Base-by-base conservation (phyloP, 179 eudicot genomes). In the Beta corolliflora region DNA sequence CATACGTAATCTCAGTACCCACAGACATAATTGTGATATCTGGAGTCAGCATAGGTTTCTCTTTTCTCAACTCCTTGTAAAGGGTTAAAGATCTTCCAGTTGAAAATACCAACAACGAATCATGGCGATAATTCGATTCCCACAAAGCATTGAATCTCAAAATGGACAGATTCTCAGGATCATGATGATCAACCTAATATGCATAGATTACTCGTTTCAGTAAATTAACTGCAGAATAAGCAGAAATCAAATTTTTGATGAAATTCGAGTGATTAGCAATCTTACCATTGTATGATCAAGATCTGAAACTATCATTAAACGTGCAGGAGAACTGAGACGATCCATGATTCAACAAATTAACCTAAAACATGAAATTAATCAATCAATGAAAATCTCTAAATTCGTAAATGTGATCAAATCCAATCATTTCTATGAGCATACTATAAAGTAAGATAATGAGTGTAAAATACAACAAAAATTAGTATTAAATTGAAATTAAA, bases 1-100 rank as follows among this genome's bases (percentile, higher is more conserved):
- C 98, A 84, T 96, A 96, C 2, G 97, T 94, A 45, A 96, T 96
- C 92, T 94, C 99, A 52, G 99, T 96, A 81, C 99, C 99, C 71
- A 96, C 99, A 48, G 99, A 96, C 97, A 93, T 91, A 66, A 96
- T 94, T 5, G 98, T 91, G 66, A 96, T 91, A 84, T 96, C 99
- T 19, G 99, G 99, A 55, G 99, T 96, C 85, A 96, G 74, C 97
- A 96, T 89, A 25, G 99, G 99, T 80, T 94, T 96, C 85, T 96
- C 97, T 76, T 90, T 92, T 89, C 99, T 91, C 81, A 96, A 82
- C 78, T 94, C 86, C 84, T 94, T 93, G 89, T 96, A 96, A 44
- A 96, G 88, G 9, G 96, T 94, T 52, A 92, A 93, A 5, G 99
- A 96, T 85, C 99, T 88, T 75, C 99, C 99, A 53, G 99, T 96